A percentile compares a stretch with the other conserved stretches of the same genome.
These are phyloP conservation scores for Zymoseptoria pseudotritici DNA, from an alignment of 2,329 filamentous ascomycete species.

Conservation along the genomic window DNA sequence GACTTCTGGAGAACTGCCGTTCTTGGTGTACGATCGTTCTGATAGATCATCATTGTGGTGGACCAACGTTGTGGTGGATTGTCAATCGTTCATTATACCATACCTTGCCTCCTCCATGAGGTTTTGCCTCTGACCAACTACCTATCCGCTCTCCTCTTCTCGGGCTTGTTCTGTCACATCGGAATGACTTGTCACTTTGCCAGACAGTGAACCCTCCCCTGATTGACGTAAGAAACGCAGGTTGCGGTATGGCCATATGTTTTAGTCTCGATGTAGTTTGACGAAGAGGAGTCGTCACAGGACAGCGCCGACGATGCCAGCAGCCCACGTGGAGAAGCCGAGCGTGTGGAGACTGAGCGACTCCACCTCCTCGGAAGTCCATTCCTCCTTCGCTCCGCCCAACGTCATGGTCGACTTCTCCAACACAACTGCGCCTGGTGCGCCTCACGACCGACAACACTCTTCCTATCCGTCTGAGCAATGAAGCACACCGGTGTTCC, in stretches of 20 bases:
- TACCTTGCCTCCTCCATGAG: not conserved
- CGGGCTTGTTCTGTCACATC: not conserved
- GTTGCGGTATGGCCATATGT: too few species aligned
- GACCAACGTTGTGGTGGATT: not conserved
- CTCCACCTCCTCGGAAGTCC: not conserved
- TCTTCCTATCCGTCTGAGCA: not conserved
- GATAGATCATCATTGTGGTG: too few species aligned
- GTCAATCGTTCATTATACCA: not conserved
- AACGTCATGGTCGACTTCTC: not conserved
- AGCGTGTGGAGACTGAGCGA: not conserved
- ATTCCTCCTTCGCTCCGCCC: not conserved
- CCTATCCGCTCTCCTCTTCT: not conserved
- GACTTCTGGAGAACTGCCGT: too few species aligned
- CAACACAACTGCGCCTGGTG: not conserved
- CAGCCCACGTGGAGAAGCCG: not conserved
- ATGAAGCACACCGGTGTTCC: constrained; percentile 25
- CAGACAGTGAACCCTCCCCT: too few species aligned
- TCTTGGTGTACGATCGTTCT: too few species aligned
- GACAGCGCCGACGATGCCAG: not conserved
- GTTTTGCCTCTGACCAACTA: not conserved
- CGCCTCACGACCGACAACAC: not conserved
- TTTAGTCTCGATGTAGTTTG: too few species aligned
- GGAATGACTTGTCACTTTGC: not conserved
- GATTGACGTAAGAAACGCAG: too few species aligned
- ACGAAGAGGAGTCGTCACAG: too few species aligned